Conservation (phyloP, 2,329 filamentous ascomycete species). For the Pseudocercospora ulei region DNA sequence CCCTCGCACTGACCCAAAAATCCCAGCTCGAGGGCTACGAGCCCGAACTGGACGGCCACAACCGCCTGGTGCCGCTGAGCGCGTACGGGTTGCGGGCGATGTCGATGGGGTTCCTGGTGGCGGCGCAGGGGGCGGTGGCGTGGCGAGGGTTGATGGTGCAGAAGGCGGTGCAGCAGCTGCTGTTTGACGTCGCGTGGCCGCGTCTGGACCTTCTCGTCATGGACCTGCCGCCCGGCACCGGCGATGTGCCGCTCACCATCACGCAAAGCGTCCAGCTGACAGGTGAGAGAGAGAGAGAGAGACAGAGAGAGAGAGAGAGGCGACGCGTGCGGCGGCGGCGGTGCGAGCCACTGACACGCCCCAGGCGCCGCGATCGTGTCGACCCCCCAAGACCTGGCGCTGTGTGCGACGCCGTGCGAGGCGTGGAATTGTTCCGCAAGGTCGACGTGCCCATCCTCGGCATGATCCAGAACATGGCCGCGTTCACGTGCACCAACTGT, state of each 20-base stretch:
- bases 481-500: slow-evolving; percentile 64
- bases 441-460: slow-evolving; percentile 73
- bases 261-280: slow-evolving; percentile 84
- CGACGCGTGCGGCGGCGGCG: background rate
- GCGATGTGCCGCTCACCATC: slow-evolving; percentile 93
- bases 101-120: slow-evolving; percentile 94
- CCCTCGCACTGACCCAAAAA: background rate
- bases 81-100: slow-evolving; percentile 97
- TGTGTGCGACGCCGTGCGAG: slow-evolving; percentile 85
- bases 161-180: slow-evolving; percentile 88
- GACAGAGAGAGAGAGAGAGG: slow-evolving; percentile 22
- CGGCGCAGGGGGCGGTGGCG: slow-evolving; percentile 70
- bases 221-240: slow-evolving; percentile 86
- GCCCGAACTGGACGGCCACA: slow-evolving; percentile 40
- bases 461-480: slow-evolving; percentile 84
- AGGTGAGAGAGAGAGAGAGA: slow-evolving; percentile 33
- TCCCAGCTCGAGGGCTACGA: slow-evolving; percentile 31
- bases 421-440: slow-evolving; percentile 85
- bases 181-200: slow-evolving; percentile 93
- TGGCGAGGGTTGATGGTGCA: slow-evolving; percentile 97
- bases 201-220: slow-evolving; percentile 78
- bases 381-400: slow-evolving; percentile 84
- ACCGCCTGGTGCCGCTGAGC: slow-evolving; percentile 73
- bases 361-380: slow-evolving; percentile 73
- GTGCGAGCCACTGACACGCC: background rate